Evolutionary conservation across 2,329 filamentous ascomycete species (phyloP).

Genomic region (Talaromyces sp.): DNA sequence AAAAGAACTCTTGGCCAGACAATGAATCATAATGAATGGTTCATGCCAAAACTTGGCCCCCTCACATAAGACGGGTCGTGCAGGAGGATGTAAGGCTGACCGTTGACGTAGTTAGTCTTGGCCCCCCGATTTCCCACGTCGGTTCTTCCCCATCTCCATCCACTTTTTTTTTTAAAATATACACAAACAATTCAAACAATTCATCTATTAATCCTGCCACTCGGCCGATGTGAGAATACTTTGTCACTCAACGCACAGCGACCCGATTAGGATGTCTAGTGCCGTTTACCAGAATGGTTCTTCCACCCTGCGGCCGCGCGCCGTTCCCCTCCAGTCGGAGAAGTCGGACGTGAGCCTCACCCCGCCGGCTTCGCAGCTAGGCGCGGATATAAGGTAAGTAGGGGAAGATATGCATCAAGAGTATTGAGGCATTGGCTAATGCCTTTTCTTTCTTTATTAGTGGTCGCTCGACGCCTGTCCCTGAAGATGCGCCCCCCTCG

Average conservation of each 20-base stretch:
- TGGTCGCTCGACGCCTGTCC: constrained; percentile 79
- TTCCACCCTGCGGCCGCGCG: constrained; percentile 36
- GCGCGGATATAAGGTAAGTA: constrained; percentile 40
- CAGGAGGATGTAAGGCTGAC: constrained; percentile 13
- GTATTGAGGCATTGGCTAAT: constrained; percentile 5
- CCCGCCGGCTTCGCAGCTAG: constrained; percentile 32
- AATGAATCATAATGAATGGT: neutral
- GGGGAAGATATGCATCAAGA: neutral
- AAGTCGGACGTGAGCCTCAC: constrained; percentile 26
- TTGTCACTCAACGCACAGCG: neutral
- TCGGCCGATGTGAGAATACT: constrained; percentile 6
- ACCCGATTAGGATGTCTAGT: constrained; percentile 33
- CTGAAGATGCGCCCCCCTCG: constrained; percentile 90
- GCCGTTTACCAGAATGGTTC: constrained; percentile 31
- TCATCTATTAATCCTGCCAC: neutral
- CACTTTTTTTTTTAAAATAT: neutral
- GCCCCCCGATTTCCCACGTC: constrained; percentile 11
- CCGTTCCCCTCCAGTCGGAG: constrained; percentile 30
- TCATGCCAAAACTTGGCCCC: neutral
- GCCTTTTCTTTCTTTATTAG: constrained; percentile 48
- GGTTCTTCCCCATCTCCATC: constrained; percentile 1
- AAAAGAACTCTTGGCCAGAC: no score
- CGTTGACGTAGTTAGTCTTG: constrained; percentile 19
- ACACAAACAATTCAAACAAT: neutral
- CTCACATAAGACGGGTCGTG: neutral